A percentile compares a stretch with the other conserved stretches of the same genome.
phyloP scores from a whole-genome alignment of 768 basidiomycete genomes.

The Termitomyces sp. region DNA sequence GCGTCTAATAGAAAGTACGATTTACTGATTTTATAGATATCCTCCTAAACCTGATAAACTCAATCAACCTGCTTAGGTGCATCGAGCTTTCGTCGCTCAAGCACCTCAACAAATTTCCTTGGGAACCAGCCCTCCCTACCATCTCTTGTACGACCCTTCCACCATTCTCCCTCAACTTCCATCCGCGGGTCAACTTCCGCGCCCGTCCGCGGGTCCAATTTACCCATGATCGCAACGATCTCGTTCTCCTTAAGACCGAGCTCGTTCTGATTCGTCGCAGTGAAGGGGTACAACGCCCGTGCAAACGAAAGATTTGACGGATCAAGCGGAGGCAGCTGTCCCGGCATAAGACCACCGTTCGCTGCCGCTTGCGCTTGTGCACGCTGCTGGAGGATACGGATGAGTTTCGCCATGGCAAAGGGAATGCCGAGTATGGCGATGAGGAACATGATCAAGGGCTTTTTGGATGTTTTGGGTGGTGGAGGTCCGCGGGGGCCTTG shows the following conservation, averaged over 20 bases:
- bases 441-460: slow-evolving; percentile 91
- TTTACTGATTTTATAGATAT: not conserved
- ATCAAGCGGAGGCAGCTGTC: slow-evolving; percentile 60
- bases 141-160: slow-evolving; percentile 90
- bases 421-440: slow-evolving; percentile 92
- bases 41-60: not conserved
- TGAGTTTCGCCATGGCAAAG: slow-evolving; percentile 88
- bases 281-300: slow-evolving; percentile 76
- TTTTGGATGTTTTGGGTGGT: slow-evolving; percentile 69
- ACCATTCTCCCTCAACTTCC: slow-evolving; percentile 80
- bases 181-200: slow-evolving; percentile 62
- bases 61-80: slow-evolving; percentile 22
- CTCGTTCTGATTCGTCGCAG: slow-evolving; percentile 71
- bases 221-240: slow-evolving; percentile 88
- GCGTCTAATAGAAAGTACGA: not conserved
- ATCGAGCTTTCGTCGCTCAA: slow-evolving; percentile 40
- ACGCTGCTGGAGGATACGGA: slow-evolving; percentile 70
- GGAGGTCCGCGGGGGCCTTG: slow-evolving; percentile 41
- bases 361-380: slow-evolving; percentile 45
- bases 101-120: slow-evolving; percentile 77
- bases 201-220: slow-evolving; percentile 68
- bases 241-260: slow-evolving; percentile 83
- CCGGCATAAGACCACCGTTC: slow-evolving; percentile 33
- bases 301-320: slow-evolving; percentile 83
- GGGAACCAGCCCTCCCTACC: slow-evolving; percentile 97